Base-by-base conservation (phyloP, 805 yeast genomes). In the Starmerella stigmatis region DNA sequence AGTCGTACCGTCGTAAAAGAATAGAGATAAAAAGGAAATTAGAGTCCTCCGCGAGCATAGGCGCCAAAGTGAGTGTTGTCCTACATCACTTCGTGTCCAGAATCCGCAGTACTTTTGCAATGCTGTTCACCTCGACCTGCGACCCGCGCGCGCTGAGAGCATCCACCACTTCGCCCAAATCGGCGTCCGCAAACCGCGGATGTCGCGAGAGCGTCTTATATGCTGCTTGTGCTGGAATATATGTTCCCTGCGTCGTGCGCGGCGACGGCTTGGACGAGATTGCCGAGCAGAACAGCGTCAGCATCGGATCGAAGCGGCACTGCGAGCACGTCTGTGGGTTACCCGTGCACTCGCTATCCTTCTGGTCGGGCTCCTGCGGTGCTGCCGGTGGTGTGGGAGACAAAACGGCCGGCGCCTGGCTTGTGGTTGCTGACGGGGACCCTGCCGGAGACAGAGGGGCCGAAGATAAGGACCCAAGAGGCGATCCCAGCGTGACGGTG, bases 51-150 rank as follows among this genome's bases (percentile, higher is more conserved):
- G n/a, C n/a, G n/a, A n/a, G n/a, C n/a, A n/a, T n/a, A n/a, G n/a
- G n/a, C n/a, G n/a, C n/a, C n/a, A n/a, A n/a, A n/a, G n/a, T n/a
- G n/a, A n/a, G n/a, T n/a, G n/a, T n/a, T n/a, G n/a, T n/a, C n/a
- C n/a, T n/a, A n/a, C n/a, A 13, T 30, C 13, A 43, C 35, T 34
- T 39, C 1, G 49, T 71, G 61, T 86, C 95, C 58, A 86, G 67
- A 56, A 85, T 92, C 28, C 94, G 69, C 50, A 86, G 65, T 17
- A 85, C 86, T 56, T 81, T 81, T 25, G 92, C 94, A 27, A 86
- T 92, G 54, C 86, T 76, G 57, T 81, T 85, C n/a, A 83, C 94
- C 58, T 86, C 96, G 38, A 86, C 94, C 57, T 81, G 85, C 81
- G 83, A 82, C 3, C 94, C 95, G 51, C 81, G 69, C 1, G 94